A percentile compares a stretch with the other conserved stretches of the same genome.
These are phyloP conservation scores for Atractiella rhizophila DNA, from an alignment of 768 basidiomycete species.

Conservation along the genomic window DNA sequence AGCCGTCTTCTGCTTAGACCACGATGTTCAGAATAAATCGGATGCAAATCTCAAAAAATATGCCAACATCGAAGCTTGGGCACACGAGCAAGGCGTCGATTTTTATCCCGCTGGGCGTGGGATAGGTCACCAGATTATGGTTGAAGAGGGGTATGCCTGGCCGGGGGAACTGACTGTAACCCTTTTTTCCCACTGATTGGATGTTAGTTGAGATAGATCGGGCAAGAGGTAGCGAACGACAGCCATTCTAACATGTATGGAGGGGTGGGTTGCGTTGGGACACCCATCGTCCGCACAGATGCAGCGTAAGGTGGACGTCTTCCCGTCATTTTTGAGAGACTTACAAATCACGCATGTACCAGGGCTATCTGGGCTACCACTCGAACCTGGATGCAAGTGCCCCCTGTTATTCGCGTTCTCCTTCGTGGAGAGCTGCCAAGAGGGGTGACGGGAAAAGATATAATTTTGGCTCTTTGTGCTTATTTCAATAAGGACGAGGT, in stretches of 20 bases:
- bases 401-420: slow-evolving; percentile 85
- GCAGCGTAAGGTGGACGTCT: too few relatives aligned
- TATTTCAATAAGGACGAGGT: slow-evolving; percentile 92
- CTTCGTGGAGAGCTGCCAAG: slow-evolving; percentile 52
- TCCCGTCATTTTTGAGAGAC: slow-evolving; percentile 19
- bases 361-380: slow-evolving; percentile 97
- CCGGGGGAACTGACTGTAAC: slow-evolving; percentile 87
- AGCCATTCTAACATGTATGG: slow-evolving; percentile 68
- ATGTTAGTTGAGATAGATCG: too few relatives aligned
- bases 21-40: slow-evolving; percentile 90
- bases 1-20: slow-evolving; percentile 86
- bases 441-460: slow-evolving; percentile 92
- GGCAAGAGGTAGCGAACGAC: slow-evolving; percentile 11
- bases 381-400: slow-evolving; percentile 98
- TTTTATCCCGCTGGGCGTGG: slow-evolving; percentile 95
- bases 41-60: slow-evolving; percentile 75
- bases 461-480: slow-evolving; percentile 87
- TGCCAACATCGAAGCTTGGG: slow-evolving; percentile 69
- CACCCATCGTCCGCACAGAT: slow-evolving; percentile 67
- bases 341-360: slow-evolving; percentile 69
- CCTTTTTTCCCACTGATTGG: slow-evolving; percentile 78
- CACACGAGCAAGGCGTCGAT: slow-evolving; percentile 56
- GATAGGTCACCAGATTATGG: slow-evolving; percentile 88
- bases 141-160: slow-evolving; percentile 97
- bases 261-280: slow-evolving; percentile 87